Conservation (phyloP, 1,284 basidiomycete species). For the Sanghuangporus sanghuang region DNA sequence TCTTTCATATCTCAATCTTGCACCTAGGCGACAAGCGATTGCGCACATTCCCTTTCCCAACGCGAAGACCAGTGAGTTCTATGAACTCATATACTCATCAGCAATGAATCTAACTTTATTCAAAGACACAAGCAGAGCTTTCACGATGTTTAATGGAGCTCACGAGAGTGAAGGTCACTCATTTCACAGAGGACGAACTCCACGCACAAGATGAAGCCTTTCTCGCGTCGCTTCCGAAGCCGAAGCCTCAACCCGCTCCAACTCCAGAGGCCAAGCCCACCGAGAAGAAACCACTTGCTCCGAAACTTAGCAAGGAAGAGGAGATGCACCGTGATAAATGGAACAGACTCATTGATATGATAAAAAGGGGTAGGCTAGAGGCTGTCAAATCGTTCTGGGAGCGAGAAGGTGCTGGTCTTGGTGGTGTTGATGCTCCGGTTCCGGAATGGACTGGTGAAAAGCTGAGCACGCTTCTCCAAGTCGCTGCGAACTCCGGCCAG, state of each 20-base stretch:
- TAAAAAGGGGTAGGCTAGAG: conserved; percentile 79
- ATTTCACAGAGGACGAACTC: conserved; percentile 82
- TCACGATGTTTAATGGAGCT: conserved; percentile 86
- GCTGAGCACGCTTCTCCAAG: conserved; percentile 69
- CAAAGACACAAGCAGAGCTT: conserved; percentile 87
- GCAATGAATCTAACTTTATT: background rate
- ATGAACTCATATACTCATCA: background rate
- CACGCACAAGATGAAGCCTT: conserved; percentile 83
- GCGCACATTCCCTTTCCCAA: conserved; percentile 90
- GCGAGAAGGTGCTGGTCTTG: conserved; percentile 60
- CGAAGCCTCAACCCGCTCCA: conserved; percentile 43
- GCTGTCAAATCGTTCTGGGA: conserved; percentile 78
- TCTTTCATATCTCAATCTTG: background rate
- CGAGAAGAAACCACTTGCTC: conserved; percentile 42
- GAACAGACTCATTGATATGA: conserved; percentile 82
- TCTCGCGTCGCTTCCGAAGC: conserved; percentile 80
- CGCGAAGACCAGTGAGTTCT: conserved; percentile 75
- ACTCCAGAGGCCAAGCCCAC: conserved; percentile 24
- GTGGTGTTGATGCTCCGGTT: conserved; percentile 53
- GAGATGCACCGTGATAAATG: conserved; percentile 73
- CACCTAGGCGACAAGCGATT: conserved; percentile 64
- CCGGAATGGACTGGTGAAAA: conserved; percentile 64
- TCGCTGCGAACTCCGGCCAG: conserved; percentile 72
- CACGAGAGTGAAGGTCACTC: conserved; percentile 79
- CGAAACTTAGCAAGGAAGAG: conserved; percentile 74